Conservation (phyloP, 306 rosid species). For the Clitoria ternatea region DNA sequence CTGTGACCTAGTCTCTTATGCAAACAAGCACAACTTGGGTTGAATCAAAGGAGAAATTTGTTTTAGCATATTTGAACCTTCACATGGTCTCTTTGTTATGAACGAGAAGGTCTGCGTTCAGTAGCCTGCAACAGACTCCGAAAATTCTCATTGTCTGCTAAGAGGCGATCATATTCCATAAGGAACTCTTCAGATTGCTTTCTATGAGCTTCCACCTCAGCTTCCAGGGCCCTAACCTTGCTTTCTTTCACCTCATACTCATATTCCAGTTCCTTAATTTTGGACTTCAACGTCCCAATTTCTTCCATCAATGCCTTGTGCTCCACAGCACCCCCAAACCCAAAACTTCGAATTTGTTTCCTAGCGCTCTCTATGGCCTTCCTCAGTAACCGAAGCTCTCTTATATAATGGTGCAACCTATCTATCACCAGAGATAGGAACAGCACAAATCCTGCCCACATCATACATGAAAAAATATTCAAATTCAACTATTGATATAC, state of each 20-base stretch:
- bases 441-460: conserved; percentile 65
- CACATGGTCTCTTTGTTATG: conserved; percentile 38
- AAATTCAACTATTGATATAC: neutral
- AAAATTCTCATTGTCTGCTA: conserved; percentile 67
- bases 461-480: neutral
- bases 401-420: conserved; percentile 78
- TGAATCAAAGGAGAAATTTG: conserved; percentile 19
- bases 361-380: conserved; percentile 65
- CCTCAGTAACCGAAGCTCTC: conserved; percentile 73
- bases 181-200: conserved; percentile 77
- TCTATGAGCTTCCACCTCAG: conserved; percentile 58
- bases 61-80: conserved; percentile 1
- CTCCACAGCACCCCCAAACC: conserved; percentile 35
- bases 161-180: conserved; percentile 67
- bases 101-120: conserved; percentile 35
- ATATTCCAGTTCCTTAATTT: conserved; percentile 51
- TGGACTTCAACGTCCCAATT: conserved; percentile 39
- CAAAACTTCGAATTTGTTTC: conserved; percentile 60
- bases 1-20: neutral
- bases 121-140: conserved; percentile 51
- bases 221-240: conserved; percentile 52
- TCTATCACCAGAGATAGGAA: conserved; percentile 78
- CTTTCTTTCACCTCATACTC: conserved; percentile 49
- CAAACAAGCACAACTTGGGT: neutral
- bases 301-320: conserved; percentile 54